phyloP scores from a whole-genome alignment of 2,329 filamentous ascomycete genomes.

The Madurella mycetomatis region DNA sequence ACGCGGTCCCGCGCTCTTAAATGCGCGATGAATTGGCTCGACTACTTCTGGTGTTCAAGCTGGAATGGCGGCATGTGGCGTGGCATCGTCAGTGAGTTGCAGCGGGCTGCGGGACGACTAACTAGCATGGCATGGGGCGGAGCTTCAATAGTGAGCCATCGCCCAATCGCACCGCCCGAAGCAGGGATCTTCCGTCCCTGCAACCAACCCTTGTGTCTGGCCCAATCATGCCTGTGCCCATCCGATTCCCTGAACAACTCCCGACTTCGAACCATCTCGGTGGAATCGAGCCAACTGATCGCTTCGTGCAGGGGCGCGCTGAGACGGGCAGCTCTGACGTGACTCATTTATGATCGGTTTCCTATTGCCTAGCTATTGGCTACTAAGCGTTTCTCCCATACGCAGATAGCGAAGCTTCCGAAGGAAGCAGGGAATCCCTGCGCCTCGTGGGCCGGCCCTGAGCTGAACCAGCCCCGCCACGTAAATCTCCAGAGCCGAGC shows the following conservation, averaged over 20 bases:
- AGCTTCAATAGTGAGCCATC: background rate
- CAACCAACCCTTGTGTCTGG: constrained; percentile 10
- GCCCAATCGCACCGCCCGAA: constrained; percentile 13
- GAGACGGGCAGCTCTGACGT: no score
- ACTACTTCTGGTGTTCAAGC: background rate
- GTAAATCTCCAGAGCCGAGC: constrained; percentile 1
- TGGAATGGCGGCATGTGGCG: background rate
- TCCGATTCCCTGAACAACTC: constrained; percentile 2
- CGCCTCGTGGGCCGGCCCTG: no score
- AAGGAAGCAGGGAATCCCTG: no score
- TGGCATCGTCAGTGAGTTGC: constrained; percentile 8
- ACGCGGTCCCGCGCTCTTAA: no score
- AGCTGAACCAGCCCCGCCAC: constrained; percentile 1
- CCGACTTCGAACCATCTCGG: background rate
- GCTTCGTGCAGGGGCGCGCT: no score
- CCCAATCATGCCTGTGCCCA: constrained; percentile 12
- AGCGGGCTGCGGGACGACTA: constrained; percentile 4
- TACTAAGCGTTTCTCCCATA: no score
- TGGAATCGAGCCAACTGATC: background rate
- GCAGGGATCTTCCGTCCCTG: constrained; percentile 5
- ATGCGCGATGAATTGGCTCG: no score
- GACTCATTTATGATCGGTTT: no score
- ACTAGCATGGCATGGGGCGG: no score
- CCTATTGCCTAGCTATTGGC: no score
- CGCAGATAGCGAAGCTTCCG: no score